A percentile compares a stretch with the other conserved stretches of the same genome.
Conservation (phyloP, 2,329 filamentous ascomycete species). For the Hyphodiscus sp. region DNA sequence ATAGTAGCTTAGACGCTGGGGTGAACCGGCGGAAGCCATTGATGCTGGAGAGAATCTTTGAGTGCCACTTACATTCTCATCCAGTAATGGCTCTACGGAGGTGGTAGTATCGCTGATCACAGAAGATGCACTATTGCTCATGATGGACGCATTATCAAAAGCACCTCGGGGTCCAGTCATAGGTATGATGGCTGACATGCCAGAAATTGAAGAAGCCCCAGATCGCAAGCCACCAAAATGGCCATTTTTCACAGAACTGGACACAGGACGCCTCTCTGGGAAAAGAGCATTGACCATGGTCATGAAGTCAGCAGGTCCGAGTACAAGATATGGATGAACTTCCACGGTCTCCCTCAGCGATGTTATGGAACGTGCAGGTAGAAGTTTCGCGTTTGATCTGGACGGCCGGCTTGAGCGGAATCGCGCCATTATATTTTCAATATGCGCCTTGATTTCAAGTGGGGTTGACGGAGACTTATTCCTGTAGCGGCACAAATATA, state of each 20-base stretch:
- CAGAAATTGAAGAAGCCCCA: conserved; percentile 62
- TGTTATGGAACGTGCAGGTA: conserved; percentile 65
- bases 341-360: conserved; percentile 70
- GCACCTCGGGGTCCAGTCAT: conserved; percentile 47
- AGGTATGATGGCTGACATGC: conserved; percentile 59
- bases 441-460: conserved; percentile 56
- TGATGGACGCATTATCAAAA: conserved; percentile 61
- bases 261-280: conserved; percentile 63
- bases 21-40: conserved; percentile 37
- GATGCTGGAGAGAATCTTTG: conserved; percentile 48
- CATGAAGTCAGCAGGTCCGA: conserved; percentile 72
- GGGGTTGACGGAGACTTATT: conserved; percentile 57
- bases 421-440: conserved; percentile 63
- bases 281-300: conserved; percentile 80
- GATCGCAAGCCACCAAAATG: conserved; percentile 57
- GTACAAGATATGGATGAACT: conserved; percentile 71
- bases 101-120: conserved; percentile 64
- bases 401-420: conserved; percentile 43
- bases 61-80: conserved; percentile 45
- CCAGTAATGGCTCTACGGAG: conserved; percentile 56
- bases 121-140: conserved; percentile 68
- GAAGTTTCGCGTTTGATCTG: conserved; percentile 48
- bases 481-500: conserved; percentile 26
- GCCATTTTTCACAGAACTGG: conserved; percentile 40
- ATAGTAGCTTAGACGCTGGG: conserved; percentile 42